Conservation (phyloP, 1,284 basidiomycete genomes). For the Trametes pubescens region DNA sequence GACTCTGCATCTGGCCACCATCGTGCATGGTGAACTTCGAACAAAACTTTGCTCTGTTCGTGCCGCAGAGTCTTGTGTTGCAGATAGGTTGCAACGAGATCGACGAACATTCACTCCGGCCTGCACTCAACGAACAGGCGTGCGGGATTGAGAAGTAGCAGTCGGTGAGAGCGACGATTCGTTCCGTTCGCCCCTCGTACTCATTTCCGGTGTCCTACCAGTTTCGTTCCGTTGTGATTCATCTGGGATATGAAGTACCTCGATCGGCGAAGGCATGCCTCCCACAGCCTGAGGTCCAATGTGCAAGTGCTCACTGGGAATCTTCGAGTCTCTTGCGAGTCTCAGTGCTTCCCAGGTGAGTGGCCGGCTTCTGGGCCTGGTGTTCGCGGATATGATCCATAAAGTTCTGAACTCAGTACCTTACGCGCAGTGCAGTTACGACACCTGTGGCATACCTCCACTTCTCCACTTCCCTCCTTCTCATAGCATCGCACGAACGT, state of each 20-base stretch:
- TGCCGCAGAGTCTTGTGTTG: no score
- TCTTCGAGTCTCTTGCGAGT: neutral
- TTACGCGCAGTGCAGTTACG: neutral
- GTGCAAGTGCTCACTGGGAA: neutral
- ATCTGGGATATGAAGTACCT: neutral
- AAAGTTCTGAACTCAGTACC: constrained; percentile 5
- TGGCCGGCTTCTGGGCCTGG: constrained; percentile 6
- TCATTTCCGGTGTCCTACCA: neutral
- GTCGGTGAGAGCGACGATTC: neutral
- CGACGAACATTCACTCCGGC: no score
- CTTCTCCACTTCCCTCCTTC: neutral
- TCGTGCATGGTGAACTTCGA: no score
- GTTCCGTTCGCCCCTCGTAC: neutral
- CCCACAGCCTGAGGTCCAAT: neutral
- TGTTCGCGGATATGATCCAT: constrained; percentile 13
- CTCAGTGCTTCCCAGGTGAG: neutral
- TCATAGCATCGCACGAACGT: constrained; percentile 9
- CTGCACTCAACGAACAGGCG: no score
- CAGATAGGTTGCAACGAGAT: no score
- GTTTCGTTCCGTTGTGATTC: neutral
- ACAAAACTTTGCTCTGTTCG: no score
- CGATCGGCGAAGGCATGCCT: neutral
- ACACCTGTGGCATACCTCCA: neutral
- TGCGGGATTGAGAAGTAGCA: neutral
- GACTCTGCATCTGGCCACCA: no score